A percentile compares a stretch with the other conserved stretches of the same genome.
Conservation (phyloP, 257 asterid genomes). For the Thymus quinquecostatus region DNA sequence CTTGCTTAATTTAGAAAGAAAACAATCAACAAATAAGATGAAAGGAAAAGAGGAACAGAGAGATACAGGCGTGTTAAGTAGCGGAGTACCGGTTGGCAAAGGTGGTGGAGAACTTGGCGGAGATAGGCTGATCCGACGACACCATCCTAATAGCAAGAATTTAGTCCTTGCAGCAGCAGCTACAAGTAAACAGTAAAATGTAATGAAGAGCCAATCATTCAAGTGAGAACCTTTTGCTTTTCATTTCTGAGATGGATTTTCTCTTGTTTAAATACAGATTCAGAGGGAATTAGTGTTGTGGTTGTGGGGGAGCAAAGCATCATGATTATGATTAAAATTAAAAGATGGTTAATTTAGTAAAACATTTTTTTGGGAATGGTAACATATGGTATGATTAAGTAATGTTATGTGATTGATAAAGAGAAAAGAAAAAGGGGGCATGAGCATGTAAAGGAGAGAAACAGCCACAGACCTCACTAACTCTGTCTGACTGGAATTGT, state of each 20-base stretch:
- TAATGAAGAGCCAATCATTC: conserved; percentile 37
- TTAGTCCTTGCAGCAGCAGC: background rate
- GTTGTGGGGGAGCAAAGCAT: conserved; percentile 18
- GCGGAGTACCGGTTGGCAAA: conserved; percentile 53
- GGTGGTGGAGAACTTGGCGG: conserved; percentile 48
- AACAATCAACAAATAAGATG: background rate
- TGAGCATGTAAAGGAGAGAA: conserved; percentile 29
- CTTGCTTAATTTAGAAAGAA: no score
- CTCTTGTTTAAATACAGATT: background rate
- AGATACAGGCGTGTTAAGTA: background rate
- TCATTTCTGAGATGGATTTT: conserved; percentile 38
- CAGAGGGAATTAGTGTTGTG: conserved; percentile 16
- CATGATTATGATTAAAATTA: conserved; percentile 23
- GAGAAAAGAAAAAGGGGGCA: conserved; percentile 18
- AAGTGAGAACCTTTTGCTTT: conserved; percentile 47
- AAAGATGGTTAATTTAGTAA: background rate
- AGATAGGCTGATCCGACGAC: conserved; percentile 40
- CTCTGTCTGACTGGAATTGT: conserved; percentile 3
- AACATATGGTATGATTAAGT: background rate
- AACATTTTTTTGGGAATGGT: background rate
- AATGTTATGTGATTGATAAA: background rate
- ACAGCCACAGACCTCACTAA: background rate
- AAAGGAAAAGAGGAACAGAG: background rate
- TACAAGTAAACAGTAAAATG: conserved; percentile 30
- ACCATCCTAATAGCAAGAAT: conserved; percentile 31